Conservation (phyloP, 2,329 filamentous ascomycete genomes). For the Furcasterigmium sp. region DNA sequence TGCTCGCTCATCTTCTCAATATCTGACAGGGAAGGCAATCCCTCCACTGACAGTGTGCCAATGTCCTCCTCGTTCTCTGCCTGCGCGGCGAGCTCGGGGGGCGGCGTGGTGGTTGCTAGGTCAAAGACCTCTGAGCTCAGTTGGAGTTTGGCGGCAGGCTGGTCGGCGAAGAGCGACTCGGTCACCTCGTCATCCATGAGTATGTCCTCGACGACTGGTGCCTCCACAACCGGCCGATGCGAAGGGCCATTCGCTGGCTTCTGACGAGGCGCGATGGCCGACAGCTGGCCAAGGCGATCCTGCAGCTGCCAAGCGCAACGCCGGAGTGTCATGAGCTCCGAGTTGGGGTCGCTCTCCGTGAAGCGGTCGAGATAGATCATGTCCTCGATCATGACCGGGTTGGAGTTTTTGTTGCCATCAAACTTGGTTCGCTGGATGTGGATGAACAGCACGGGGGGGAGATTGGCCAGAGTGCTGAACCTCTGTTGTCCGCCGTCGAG, state of each 20-base stretch:
- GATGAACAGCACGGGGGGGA: slow-evolving; percentile 80
- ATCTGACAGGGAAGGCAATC: background rate
- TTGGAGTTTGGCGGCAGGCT: slow-evolving; percentile 6
- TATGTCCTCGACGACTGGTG: slow-evolving; percentile 6
- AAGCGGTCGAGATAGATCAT: slow-evolving; percentile 85
- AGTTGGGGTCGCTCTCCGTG: slow-evolving; percentile 60
- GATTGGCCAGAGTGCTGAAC: slow-evolving; percentile 43
- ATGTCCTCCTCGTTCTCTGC: background rate
- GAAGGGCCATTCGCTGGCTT: background rate
- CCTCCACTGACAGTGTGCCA: background rate
- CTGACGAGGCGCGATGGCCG: slow-evolving; percentile 26
- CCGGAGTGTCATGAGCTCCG: slow-evolving; percentile 58
- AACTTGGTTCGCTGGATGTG: slow-evolving; percentile 80
- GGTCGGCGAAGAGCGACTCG: slow-evolving; percentile 5
- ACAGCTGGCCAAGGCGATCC: slow-evolving; percentile 51
- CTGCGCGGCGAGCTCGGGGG: background rate
- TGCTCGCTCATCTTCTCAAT: slow-evolving; percentile 39
- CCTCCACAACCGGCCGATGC: background rate
- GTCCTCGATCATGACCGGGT: slow-evolving; percentile 74
- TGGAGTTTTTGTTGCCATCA: slow-evolving; percentile 68
- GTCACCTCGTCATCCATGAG: slow-evolving; percentile 6
- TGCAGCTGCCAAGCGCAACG: slow-evolving; percentile 72
- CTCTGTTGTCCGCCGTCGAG: slow-evolving; percentile 55
- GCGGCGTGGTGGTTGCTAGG: background rate
- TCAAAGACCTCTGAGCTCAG: slow-evolving; percentile 4